These are phyloP conservation scores for Phaeophleospora eucalypticola DNA, from an alignment of 2,329 filamentous ascomycete genomes.

Conservation along the genomic window DNA sequence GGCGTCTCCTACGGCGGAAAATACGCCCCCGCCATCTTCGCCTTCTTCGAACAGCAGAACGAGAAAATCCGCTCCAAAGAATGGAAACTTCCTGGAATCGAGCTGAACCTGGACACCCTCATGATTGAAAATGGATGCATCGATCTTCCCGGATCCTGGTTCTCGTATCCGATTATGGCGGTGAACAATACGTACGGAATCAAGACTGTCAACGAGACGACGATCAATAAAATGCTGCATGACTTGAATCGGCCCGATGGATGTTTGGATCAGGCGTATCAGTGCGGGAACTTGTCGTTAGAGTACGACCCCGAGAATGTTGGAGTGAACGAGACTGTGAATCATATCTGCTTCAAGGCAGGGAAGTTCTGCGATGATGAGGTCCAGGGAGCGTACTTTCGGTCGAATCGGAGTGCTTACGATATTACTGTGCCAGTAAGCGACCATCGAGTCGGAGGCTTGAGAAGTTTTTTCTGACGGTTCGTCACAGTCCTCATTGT, in stretches of 20 bases:
- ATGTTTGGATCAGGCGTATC: constrained; percentile 45
- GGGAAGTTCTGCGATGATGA: constrained; percentile 43
- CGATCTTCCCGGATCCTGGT: constrained; percentile 41
- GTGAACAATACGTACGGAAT: constrained; percentile 58
- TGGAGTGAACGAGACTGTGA: constrained; percentile 32
- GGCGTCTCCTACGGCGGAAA: constrained; percentile 43
- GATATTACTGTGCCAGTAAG: constrained; percentile 39
- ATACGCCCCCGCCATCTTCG: constrained; percentile 61
- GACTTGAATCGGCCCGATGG: constrained; percentile 47
- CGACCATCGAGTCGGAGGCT: background rate
- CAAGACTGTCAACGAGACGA: constrained; percentile 50
- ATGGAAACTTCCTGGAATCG: constrained; percentile 46
- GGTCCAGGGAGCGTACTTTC: background rate
- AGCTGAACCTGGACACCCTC: constrained; percentile 40
- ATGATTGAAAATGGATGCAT: constrained; percentile 13
- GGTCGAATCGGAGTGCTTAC: constrained; percentile 36
- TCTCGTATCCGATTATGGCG: constrained; percentile 47
- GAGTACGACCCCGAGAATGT: constrained; percentile 39
- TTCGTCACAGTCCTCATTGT: background rate
- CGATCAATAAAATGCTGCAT: constrained; percentile 47
- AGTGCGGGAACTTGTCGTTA: constrained; percentile 5
- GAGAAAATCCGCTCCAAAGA: constrained; percentile 42
- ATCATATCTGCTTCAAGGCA: constrained; percentile 43
- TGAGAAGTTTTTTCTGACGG: too few relatives aligned
- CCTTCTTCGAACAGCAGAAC: constrained; percentile 57